These are phyloP conservation scores for Margaritispora aquatica DNA, from an alignment of 495 filamentous ascomycete genomes.

Conservation along the genomic window DNA sequence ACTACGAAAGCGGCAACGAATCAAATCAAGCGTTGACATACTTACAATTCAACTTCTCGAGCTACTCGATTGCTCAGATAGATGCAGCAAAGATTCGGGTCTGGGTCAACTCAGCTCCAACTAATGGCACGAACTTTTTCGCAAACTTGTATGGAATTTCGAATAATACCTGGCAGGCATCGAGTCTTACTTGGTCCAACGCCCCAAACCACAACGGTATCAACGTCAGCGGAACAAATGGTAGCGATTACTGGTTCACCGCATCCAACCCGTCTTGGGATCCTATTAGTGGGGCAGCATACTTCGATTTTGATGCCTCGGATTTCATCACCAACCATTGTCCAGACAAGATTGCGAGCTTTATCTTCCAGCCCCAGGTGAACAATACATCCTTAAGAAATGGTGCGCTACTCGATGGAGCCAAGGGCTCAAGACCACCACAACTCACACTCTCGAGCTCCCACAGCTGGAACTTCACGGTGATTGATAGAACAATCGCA, in stretches of 20 bases:
- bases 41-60: background rate
- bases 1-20: background rate
- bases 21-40: background rate
- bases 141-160: background rate
- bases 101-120: background rate
- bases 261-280: background rate
- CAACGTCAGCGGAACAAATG: background rate
- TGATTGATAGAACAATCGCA: background rate
- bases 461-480: background rate
- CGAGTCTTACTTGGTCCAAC: background rate
- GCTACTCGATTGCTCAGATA: background rate
- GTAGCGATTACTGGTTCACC: background rate
- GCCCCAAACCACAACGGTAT: background rate
- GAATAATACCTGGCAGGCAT: background rate
- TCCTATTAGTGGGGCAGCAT: background rate
- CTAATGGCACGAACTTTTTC: background rate
- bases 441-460: background rate
- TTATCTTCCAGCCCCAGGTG: background rate
- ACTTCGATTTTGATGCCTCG: background rate
- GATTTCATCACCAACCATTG: background rate
- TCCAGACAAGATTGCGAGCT: background rate
- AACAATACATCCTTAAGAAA: background rate
- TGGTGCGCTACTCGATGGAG: background rate
- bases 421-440: background rate
- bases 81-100: background rate